These are phyloP conservation scores for Sisymbrium altissimum DNA, from an alignment of 345 rosid genomes.

Conservation along the genomic window DNA sequence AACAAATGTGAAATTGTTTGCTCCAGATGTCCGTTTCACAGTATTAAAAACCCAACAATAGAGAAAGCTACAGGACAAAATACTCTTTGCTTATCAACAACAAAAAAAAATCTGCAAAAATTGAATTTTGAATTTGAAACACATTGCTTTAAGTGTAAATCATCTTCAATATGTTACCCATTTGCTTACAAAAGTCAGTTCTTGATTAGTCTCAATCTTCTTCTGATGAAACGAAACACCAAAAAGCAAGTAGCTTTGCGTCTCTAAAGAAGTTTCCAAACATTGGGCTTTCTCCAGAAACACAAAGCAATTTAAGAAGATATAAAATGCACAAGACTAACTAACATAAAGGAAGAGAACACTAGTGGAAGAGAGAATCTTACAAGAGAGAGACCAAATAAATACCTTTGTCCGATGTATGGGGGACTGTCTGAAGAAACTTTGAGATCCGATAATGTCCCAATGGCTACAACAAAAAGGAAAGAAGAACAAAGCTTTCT, in stretches of 20 bases:
- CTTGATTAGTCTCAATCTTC: not conserved
- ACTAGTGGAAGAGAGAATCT: not conserved
- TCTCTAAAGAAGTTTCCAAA: not conserved
- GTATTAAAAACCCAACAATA: not conserved
- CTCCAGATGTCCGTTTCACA: constrained; percentile 20
- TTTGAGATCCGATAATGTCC: constrained; percentile 26
- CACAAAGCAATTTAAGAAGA: not conserved
- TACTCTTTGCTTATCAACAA: not conserved
- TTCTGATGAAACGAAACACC: not conserved
- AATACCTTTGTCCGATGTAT: constrained; percentile 15
- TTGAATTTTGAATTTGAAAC: not conserved
- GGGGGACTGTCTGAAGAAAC: constrained; percentile 9
- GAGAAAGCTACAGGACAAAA: constrained; percentile 3
- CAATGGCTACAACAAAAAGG: not conserved
- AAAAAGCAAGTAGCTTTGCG: not conserved
- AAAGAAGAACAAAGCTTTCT: not conserved
- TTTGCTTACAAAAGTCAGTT: not conserved
- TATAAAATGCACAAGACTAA: not conserved
- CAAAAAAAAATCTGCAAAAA: not conserved
- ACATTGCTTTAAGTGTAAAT: constrained; percentile 5
- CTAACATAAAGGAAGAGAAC: no score
- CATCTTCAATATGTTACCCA: not conserved
- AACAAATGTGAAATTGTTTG: constrained; percentile 14
- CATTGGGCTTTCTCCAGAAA: not conserved
- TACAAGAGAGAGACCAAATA: not conserved